Conservation (phyloP, 495 filamentous ascomycete genomes). For the Penicillium manginii region DNA sequence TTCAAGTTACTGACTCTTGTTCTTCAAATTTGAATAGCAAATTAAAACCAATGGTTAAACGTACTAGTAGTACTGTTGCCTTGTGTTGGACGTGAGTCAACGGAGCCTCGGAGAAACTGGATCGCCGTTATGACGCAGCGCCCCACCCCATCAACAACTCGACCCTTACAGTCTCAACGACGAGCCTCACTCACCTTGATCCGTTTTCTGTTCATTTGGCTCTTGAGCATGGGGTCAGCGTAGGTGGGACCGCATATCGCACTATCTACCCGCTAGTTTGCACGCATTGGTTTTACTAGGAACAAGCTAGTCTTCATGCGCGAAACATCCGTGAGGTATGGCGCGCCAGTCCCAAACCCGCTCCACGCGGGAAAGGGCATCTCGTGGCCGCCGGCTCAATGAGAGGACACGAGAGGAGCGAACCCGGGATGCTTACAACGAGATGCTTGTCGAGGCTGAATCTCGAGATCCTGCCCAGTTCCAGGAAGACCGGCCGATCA, state of each 20-base stretch:
- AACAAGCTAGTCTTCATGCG: constrained; percentile 17
- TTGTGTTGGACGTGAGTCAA: not conserved
- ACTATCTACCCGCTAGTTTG: not conserved
- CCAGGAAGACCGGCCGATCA: constrained; percentile 41
- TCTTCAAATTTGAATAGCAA: too few species aligned
- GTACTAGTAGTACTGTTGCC: not conserved
- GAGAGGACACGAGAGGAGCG: constrained; percentile 21
- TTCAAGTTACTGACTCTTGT: too few species aligned
- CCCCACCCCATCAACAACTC: constrained; percentile 17
- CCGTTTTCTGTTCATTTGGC: not conserved
- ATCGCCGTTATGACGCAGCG: constrained; percentile 27
- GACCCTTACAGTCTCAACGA: constrained; percentile 10
- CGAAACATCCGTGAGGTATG: constrained; percentile 17
- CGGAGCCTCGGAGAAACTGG: constrained; percentile 16
- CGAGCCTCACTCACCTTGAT: not conserved
- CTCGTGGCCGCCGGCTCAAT: constrained; percentile 18
- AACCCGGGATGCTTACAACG: constrained; percentile 62
- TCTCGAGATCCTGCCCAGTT: constrained; percentile 40
- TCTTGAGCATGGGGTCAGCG: not conserved
- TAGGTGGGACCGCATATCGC: not conserved
- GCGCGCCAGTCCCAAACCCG: constrained; percentile 25
- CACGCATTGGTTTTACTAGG: not conserved
- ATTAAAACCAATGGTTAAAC: too few species aligned
- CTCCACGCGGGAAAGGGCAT: constrained; percentile 17
- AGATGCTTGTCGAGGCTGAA: constrained; percentile 70